phyloP scores from a whole-genome alignment of 2,329 filamentous ascomycete species.

The Cordyceps cateniannulata region DNA sequence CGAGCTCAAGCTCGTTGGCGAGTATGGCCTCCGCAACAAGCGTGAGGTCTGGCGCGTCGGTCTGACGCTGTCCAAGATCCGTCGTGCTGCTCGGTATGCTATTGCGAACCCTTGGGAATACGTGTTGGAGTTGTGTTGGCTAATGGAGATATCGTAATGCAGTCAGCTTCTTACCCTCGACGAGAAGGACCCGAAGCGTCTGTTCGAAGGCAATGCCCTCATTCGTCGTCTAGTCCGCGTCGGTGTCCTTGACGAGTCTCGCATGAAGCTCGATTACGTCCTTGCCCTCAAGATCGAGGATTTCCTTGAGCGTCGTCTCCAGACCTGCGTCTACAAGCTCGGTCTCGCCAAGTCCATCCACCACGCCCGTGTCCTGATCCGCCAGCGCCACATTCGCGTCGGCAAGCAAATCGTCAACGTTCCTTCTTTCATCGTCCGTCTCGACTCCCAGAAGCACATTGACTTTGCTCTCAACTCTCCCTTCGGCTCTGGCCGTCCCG shows the following conservation, averaged over 20 bases:
- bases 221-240: conserved; percentile 99
- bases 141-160: conserved; percentile 13
- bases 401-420: conserved; percentile 99
- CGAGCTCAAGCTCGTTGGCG: conserved; percentile 98
- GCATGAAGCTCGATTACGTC: conserved; percentile 99
- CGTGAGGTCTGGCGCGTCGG: conserved; percentile 99
- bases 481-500: conserved; percentile 93
- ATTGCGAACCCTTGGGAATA: background rate
- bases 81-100: conserved; percentile 96
- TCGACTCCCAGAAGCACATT: conserved; percentile 99
- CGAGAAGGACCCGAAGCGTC: conserved; percentile 99
- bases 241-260: conserved; percentile 98
- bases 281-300: conserved; percentile 98
- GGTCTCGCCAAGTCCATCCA: conserved; percentile 99
- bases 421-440: conserved; percentile 97
- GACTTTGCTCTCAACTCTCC: conserved; percentile 97
- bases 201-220: conserved; percentile 99
- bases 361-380: conserved; percentile 99
- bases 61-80: conserved; percentile 99
- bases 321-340: conserved; percentile 99
- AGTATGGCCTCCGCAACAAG: conserved; percentile 99
- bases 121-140: background rate
- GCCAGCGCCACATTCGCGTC: conserved; percentile 98
- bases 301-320: conserved; percentile 99
- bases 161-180: conserved; percentile 99